Base-by-base conservation (phyloP, 768 basidiomycete species). In the Clitopilus passeckerianus region DNA sequence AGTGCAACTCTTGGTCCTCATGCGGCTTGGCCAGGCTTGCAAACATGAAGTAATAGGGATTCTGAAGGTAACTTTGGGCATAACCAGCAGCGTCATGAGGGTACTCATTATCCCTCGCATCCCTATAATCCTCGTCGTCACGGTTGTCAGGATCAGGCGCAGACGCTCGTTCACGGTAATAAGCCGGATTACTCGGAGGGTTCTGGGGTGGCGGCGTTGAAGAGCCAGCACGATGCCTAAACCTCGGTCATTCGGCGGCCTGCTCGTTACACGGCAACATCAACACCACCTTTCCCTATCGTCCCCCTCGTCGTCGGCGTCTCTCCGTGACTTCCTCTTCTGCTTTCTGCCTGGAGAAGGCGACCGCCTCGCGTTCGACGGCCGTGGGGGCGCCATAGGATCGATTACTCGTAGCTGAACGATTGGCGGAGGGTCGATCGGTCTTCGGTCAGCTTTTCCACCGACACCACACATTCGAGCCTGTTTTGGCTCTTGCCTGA, bases 31-130 rank as follows among this genome's bases (percentile, higher is more conserved):
- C 93, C 41, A 95, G 81, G 67, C 86, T 87, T 23, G 94, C 93
- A 66, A 93, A 95, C 91, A 95, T 95, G 72, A 96, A 95, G 70
- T 94, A 96, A 70, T 95, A 95, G 0, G 94, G 94, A 65, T 95
- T 93, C 69, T 94, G 92, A 16, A 93, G 80, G 69, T 86, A 93
- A 20, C 78, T 82, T 58, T 84, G 80, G 0, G 81, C 76, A 68
- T 86, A 80, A 27, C 18, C 35, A 41, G 56, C 46, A 23, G 46
- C 46, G 46, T 50, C 46, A 50, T 50, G 46, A 50, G 46, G 46
- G 12, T 50, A 50, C 18, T 50, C 46, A 50, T 50, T 50, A 50
- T 50, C 56, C 30, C 54, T 30, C 34, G 34, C 54, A 18, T 56
- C 54, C 30, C 54, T 33, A 14, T 34, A 56, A 16, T 56, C 54